Conservation (phyloP, 1,139 yeast species). For the Pichia sp. region DNA sequence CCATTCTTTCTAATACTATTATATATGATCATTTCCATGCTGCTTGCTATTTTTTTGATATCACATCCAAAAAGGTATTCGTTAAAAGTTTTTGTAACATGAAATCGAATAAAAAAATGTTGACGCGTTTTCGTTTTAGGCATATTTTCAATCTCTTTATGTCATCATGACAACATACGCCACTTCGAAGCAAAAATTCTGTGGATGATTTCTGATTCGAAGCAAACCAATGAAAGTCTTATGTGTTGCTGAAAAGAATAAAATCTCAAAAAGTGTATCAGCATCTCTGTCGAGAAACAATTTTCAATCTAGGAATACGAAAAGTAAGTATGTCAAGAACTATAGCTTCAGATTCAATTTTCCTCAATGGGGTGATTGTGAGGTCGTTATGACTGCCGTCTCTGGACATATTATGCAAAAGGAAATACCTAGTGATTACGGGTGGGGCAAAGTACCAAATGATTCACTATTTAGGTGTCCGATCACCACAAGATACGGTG, state of each 20-base stretch:
- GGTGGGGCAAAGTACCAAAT: conserved; percentile 71
- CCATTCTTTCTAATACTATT: too few species aligned
- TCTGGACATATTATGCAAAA: conserved; percentile 72
- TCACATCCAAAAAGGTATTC: too few species aligned
- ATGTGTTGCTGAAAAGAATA: conserved; percentile 97
- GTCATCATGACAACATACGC: too few species aligned
- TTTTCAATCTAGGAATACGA: conserved; percentile 44
- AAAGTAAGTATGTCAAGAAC: conserved; percentile 65
- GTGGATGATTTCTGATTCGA: neutral
- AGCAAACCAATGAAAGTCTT: conserved; percentile 43
- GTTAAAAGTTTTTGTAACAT: neutral
- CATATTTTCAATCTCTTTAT: neutral
- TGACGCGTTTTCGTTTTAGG: neutral
- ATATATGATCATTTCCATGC: too few species aligned
- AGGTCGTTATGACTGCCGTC: conserved; percentile 89
- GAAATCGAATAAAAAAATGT: neutral
- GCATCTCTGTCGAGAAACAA: conserved; percentile 71
- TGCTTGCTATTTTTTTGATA: too few species aligned
- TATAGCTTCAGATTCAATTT: conserved; percentile 72
- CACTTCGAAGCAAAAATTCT: neutral
- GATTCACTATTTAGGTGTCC: conserved; percentile 70
- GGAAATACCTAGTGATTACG: conserved; percentile 61
- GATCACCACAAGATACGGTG: conserved; percentile 40
- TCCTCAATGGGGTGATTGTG: conserved; percentile 55
- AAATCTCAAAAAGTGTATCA: conserved; percentile 87